Evolutionary conservation across 495 filamentous ascomycete species (phyloP).

Genomic region (Penicillium canariense): DNA sequence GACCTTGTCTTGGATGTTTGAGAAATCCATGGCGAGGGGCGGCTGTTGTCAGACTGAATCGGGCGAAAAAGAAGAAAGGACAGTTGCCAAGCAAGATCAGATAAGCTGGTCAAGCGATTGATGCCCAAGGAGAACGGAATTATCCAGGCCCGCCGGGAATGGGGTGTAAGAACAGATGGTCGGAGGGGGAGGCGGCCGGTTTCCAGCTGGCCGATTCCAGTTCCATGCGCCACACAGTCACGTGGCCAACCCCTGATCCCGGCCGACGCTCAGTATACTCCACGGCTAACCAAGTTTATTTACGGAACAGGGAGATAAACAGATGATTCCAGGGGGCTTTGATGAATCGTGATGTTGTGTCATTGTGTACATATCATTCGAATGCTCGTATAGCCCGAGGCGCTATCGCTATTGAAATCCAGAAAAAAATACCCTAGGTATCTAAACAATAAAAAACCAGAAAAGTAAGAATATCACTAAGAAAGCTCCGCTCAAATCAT

Average conservation of each 20-base stretch:
- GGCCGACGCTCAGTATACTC: conserved; percentile 12
- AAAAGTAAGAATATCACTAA: conserved; percentile 30
- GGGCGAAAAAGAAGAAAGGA: conserved; percentile 9
- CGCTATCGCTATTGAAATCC: conserved; percentile 29
- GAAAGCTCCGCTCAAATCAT: conserved; percentile 28
- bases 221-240: conserved; percentile 35
- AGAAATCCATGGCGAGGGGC: conserved; percentile 71
- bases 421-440: conserved; percentile 34
- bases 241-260: conserved; percentile 39
- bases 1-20: conserved; percentile 81
- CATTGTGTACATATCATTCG: conserved; percentile 31
- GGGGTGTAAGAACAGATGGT: conserved; percentile 10
- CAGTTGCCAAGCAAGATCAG: neutral
- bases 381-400: conserved; percentile 16
- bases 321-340: neutral
- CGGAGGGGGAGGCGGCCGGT: conserved; percentile 21
- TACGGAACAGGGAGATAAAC: neutral
- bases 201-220: conserved; percentile 40
- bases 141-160: conserved; percentile 21
- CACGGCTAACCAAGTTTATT: neutral
- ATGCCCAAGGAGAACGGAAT: conserved; percentile 14
- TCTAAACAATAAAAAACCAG: conserved; percentile 30
- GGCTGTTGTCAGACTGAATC: conserved; percentile 17
- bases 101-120: conserved; percentile 12
- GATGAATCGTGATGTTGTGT: conserved; percentile 4